These are phyloP conservation scores for Epichloe glyceriae DNA, from an alignment of 2,329 filamentous ascomycete species.

Conservation along the genomic window DNA sequence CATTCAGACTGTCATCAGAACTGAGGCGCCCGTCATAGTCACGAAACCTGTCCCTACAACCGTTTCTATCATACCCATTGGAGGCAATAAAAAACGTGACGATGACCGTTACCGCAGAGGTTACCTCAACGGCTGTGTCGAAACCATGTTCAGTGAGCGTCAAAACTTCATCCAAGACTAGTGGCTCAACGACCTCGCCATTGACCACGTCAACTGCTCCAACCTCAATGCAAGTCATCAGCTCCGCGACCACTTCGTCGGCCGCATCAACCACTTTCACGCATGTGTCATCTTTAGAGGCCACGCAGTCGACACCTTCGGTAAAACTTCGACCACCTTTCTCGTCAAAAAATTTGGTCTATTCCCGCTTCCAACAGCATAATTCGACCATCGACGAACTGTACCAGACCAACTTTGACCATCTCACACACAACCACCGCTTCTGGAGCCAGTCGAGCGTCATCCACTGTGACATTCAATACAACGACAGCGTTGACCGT, in stretches of 20 bases:
- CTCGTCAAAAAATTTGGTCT: conserved; percentile 1
- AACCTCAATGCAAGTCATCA: not conserved
- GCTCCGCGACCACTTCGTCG: not conserved
- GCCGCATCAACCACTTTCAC: not conserved
- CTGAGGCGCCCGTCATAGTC: conserved; percentile 11
- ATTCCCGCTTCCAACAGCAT: conserved; percentile 3
- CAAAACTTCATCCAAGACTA: not conserved
- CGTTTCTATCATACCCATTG: conserved; percentile 19
- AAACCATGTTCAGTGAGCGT: not conserved
- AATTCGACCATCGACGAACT: not conserved
- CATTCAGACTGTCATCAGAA: conserved; percentile 15
- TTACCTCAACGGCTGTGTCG: conserved; percentile 1
- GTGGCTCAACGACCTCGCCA: not conserved
- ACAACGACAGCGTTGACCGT: not conserved
- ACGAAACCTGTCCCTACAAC: not conserved
- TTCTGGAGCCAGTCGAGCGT: not conserved
- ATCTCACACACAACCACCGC: not conserved
- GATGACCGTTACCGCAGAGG: not conserved
- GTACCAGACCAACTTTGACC: not conserved
- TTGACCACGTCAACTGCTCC: not conserved
- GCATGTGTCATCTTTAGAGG: no score
- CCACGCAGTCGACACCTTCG: not conserved
- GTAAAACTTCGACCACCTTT: not conserved
- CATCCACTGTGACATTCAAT: not conserved
- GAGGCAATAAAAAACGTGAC: conserved; percentile 2